A percentile compares a stretch with the other conserved stretches of the same genome.
phyloP scores from a whole-genome alignment of 2,329 filamentous ascomycete genomes.

The Aspergillus quadrilineatus region DNA sequence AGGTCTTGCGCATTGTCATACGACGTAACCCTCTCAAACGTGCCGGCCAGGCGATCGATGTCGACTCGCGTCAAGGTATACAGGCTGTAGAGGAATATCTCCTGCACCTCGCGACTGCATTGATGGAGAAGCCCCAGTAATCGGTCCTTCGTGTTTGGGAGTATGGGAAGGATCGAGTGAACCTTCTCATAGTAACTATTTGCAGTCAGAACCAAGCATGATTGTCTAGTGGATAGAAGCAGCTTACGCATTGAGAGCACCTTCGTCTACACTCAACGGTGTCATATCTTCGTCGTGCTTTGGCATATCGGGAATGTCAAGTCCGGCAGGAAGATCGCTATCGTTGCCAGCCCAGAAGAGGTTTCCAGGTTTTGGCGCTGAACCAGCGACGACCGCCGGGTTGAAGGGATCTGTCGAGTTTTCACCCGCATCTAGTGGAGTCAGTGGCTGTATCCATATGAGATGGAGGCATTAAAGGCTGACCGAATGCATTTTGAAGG shows the following conservation, averaged over 20 bases:
- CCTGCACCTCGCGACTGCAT: conserved; percentile 41
- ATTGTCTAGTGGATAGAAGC: neutral
- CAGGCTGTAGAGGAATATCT: conserved; percentile 41
- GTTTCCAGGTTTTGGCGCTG: conserved; percentile 36
- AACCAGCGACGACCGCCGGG: conserved; percentile 37
- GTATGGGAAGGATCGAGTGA: conserved; percentile 41
- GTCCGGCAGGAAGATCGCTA: conserved; percentile 30
- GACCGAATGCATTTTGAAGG: conserved; percentile 38
- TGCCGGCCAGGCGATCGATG: conserved; percentile 32
- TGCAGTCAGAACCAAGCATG: conserved; percentile 13
- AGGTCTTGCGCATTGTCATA: conserved; percentile 44
- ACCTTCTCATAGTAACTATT: conserved; percentile 43
- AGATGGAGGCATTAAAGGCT: conserved; percentile 8
- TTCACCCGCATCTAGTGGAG: conserved; percentile 25
- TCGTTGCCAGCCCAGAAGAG: conserved; percentile 42
- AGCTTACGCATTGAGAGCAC: conserved; percentile 41
- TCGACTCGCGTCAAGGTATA: conserved; percentile 43
- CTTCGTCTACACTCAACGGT: conserved; percentile 39
- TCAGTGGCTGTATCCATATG: conserved; percentile 9
- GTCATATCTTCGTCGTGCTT: conserved; percentile 38
- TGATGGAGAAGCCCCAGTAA: conserved; percentile 39
- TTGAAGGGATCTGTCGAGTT: conserved; percentile 33
- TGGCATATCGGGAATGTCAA: conserved; percentile 34
- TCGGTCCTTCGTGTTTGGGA: conserved; percentile 42
- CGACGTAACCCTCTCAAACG: conserved; percentile 36